phyloP scores from a whole-genome alignment of 352 stramenopile genomes.

The Phytopythium cucurbitacearum region DNA sequence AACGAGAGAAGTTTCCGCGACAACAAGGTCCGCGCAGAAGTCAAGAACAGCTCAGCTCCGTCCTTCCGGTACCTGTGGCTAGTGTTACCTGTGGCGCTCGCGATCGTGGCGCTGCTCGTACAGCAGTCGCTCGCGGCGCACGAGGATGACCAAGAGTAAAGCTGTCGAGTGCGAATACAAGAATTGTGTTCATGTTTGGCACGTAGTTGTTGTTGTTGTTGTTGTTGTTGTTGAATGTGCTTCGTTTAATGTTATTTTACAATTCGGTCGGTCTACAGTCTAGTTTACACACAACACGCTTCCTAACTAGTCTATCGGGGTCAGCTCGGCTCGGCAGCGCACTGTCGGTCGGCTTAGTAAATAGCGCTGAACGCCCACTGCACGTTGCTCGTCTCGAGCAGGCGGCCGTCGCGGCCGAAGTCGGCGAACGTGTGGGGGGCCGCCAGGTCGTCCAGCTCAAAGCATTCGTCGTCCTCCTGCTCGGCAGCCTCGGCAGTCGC shows the following conservation, averaged over 20 bases:
- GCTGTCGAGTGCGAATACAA: background rate
- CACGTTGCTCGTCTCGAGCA: slow-evolving; percentile 52
- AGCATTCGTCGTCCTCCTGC: slow-evolving; percentile 7
- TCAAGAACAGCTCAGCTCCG: slow-evolving; percentile 6
- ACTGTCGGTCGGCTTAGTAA: slow-evolving; percentile 34
- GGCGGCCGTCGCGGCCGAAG: slow-evolving; percentile 64
- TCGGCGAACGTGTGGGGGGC: slow-evolving; percentile 65
- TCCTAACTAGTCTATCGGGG: too few relatives aligned
- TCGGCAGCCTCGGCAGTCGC: slow-evolving; percentile 2
- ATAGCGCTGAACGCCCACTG: slow-evolving; percentile 77
- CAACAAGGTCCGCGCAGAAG: slow-evolving; percentile 11
- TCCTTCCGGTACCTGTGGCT: slow-evolving; percentile 15
- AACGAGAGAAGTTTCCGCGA: slow-evolving; percentile 11
- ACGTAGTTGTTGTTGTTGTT: too few relatives aligned
- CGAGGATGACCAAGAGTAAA: background rate
- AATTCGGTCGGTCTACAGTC: slow-evolving; percentile 3
- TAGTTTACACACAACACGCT: slow-evolving; percentile 8
- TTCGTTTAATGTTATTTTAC: too few relatives aligned
- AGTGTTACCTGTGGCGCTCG: slow-evolving; percentile 23
- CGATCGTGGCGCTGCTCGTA: slow-evolving; percentile 33
- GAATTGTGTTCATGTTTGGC: background rate
- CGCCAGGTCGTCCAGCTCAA: slow-evolving; percentile 7
- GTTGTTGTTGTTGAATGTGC: background rate
- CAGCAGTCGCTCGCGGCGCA: slow-evolving; percentile 19
- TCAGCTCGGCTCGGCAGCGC: too few relatives aligned